A percentile compares a stretch with the other conserved stretches of the same genome.
These are phyloP conservation scores for Leccinellum rugosiceps DNA, from an alignment of 768 basidiomycete genomes.

Conservation along the genomic window DNA sequence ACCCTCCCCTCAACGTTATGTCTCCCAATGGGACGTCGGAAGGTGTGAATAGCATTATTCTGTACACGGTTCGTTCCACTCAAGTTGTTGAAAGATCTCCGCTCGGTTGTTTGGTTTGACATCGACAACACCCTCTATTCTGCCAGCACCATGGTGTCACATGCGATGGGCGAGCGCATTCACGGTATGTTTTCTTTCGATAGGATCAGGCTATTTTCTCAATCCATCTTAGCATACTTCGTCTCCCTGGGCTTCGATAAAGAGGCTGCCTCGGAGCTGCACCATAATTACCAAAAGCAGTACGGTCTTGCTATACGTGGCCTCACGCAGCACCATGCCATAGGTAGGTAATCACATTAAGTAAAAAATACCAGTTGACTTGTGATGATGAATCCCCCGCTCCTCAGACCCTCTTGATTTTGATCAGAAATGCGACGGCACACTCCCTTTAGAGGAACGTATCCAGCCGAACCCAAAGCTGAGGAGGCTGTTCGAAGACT, in stretches of 20 bases:
- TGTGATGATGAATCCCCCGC: background rate
- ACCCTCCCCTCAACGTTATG: constrained; percentile 25
- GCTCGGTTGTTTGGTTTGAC: constrained; percentile 72
- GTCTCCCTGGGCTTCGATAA: constrained; percentile 63
- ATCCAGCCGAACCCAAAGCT: constrained; percentile 61
- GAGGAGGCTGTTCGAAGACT: constrained; percentile 69
- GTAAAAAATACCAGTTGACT: background rate
- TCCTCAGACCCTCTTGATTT: constrained; percentile 78
- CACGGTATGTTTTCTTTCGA: constrained; percentile 47
- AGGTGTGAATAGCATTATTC: constrained; percentile 15
- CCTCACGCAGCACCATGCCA: constrained; percentile 64
- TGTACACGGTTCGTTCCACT: background rate
- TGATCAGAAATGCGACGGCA: constrained; percentile 78
- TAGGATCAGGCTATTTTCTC: background rate
- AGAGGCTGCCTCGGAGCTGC: constrained; percentile 65
- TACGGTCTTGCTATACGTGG: constrained; percentile 85
- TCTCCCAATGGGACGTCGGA: constrained; percentile 18
- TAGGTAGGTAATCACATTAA: constrained; percentile 50
- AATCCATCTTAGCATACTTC: constrained; percentile 59
- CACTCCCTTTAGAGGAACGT: constrained; percentile 78
- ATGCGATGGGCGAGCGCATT: constrained; percentile 77
- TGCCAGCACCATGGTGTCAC: constrained; percentile 66
- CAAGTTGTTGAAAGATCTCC: constrained; percentile 42
- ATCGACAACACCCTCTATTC: constrained; percentile 90
- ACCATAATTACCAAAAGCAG: constrained; percentile 69